Conservation (phyloP, 441 rosid species). For the Pelargonium cotyledonis region DNA sequence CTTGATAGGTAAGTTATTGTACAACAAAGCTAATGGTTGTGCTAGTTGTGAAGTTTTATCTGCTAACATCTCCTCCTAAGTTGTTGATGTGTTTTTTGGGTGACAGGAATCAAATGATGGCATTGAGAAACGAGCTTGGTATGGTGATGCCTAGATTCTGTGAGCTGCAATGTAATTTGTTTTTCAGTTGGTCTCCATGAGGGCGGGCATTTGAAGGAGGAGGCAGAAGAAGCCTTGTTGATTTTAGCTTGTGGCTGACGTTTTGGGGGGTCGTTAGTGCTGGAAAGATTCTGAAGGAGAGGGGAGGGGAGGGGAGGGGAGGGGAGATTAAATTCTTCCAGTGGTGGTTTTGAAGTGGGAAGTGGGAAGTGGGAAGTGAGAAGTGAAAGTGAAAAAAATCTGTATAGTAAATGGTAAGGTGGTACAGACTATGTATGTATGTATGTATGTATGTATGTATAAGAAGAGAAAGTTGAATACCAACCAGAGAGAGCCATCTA, state of each 20-base stretch:
- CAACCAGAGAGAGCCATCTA: too few relatives aligned
- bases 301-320: too few relatives aligned
- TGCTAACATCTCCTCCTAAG: not conserved
- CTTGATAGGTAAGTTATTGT: constrained; percentile 24
- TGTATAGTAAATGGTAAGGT: too few relatives aligned
- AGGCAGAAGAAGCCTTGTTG: not conserved
- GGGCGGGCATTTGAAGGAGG: not conserved
- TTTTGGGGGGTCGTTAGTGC: too few relatives aligned
- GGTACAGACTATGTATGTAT: too few relatives aligned
- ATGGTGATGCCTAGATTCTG: not conserved
- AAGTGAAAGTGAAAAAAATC: too few relatives aligned
- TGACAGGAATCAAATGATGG: not conserved
- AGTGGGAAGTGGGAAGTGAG: too few relatives aligned
- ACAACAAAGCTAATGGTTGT: not conserved
- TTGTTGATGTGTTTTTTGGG: constrained; percentile 2
- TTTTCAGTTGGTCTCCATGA: not conserved
- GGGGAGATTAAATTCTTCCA: too few relatives aligned
- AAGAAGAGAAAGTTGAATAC: too few relatives aligned
- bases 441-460: too few relatives aligned
- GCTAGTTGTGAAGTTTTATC: constrained; percentile 1
- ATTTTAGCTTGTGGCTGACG: not conserved
- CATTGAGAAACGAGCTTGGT: not conserved
- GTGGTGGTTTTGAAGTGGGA: too few relatives aligned
- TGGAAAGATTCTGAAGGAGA: too few relatives aligned
- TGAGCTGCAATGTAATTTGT: not conserved